These are phyloP conservation scores for Turritis glabra DNA, from an alignment of 345 rosid species.

Conservation along the genomic window DNA sequence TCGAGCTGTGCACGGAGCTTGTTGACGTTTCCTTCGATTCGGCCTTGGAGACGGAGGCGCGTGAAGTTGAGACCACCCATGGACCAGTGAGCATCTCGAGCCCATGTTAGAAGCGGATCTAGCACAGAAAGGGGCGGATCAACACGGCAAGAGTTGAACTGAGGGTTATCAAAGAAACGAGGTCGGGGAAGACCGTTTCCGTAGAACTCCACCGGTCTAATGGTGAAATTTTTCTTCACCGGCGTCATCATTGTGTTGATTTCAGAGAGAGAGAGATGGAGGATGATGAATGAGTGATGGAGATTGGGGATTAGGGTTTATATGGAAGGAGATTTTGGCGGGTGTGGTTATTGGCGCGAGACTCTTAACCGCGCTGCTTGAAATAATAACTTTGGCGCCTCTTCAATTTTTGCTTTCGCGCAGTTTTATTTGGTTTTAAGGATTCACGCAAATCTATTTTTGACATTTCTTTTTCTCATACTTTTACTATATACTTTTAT, in stretches of 20 bases:
- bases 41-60: slow-evolving; percentile 89
- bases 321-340: slow-evolving; percentile 24
- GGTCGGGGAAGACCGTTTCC: slow-evolving; percentile 94
- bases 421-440: background rate
- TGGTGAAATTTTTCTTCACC: slow-evolving; percentile 40
- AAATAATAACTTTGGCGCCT: slow-evolving; percentile 27
- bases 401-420: slow-evolving; percentile 26
- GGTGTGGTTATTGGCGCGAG: slow-evolving; percentile 22
- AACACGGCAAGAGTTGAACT: slow-evolving; percentile 51
- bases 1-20: slow-evolving; percentile 59
- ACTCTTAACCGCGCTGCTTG: slow-evolving; percentile 34
- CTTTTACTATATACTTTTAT: no score
- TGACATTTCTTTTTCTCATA: no score
- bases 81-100: slow-evolving; percentile 94
- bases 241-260: slow-evolving; percentile 50
- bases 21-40: slow-evolving; percentile 71
- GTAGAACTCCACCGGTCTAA: slow-evolving; percentile 65
- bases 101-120: slow-evolving; percentile 89
- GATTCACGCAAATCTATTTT: background rate
- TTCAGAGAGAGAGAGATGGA: background rate
- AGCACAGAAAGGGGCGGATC: slow-evolving; percentile 72
- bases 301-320: slow-evolving; percentile 6
- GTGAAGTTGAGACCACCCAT: slow-evolving; percentile 91
- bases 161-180: slow-evolving; percentile 60
- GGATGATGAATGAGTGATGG: background rate